Percentiles rank a stretch among this genome's conserved stretches.
These are phyloP conservation scores for Amanita pseudoporphyria DNA, from an alignment of 768 basidiomycete species.

Conservation along the genomic window DNA sequence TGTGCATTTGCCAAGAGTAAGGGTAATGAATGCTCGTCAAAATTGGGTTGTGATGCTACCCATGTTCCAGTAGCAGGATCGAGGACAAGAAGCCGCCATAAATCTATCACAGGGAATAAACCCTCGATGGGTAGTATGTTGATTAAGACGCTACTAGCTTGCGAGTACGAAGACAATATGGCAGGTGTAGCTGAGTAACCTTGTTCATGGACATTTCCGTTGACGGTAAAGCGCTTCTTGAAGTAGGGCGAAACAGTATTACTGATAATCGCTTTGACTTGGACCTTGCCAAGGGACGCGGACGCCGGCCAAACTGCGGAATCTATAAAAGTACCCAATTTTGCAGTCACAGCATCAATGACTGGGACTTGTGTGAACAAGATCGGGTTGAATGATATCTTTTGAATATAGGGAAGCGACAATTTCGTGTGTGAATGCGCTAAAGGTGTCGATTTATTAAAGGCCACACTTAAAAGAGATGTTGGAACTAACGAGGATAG, in stretches of 20 bases:
- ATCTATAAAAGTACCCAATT: constrained; percentile 58
- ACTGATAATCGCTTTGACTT: constrained; percentile 42
- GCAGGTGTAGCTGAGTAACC: constrained; percentile 24
- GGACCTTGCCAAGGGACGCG: constrained; percentile 18
- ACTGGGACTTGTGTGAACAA: constrained; percentile 66
- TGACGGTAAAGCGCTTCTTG: constrained; percentile 40
- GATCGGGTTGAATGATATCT: constrained; percentile 65
- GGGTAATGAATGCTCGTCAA: constrained; percentile 28
- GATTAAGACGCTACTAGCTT: constrained; percentile 33
- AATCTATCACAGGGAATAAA: constrained; percentile 75
- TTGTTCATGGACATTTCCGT: constrained; percentile 9
- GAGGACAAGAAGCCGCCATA: constrained; percentile 73
- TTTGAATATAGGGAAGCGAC: constrained; percentile 47
- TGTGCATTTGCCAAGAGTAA: constrained; percentile 38
- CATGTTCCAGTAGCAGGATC: constrained; percentile 48
- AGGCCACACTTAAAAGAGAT: not conserved
- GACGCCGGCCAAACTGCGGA: constrained; percentile 25
- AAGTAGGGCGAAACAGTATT: constrained; percentile 52
- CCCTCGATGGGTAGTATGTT: constrained; percentile 38
- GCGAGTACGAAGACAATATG: constrained; percentile 38
- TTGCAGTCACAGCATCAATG: constrained; percentile 51
- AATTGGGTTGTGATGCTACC: constrained; percentile 26
- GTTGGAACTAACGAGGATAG: constrained; percentile 58
- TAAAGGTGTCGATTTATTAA: constrained; percentile 18
- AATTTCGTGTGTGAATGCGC: constrained; percentile 69